Base-by-base conservation (phyloP, 2,329 filamentous ascomycete species). In the Rhynchosporium graminicola region DNA sequence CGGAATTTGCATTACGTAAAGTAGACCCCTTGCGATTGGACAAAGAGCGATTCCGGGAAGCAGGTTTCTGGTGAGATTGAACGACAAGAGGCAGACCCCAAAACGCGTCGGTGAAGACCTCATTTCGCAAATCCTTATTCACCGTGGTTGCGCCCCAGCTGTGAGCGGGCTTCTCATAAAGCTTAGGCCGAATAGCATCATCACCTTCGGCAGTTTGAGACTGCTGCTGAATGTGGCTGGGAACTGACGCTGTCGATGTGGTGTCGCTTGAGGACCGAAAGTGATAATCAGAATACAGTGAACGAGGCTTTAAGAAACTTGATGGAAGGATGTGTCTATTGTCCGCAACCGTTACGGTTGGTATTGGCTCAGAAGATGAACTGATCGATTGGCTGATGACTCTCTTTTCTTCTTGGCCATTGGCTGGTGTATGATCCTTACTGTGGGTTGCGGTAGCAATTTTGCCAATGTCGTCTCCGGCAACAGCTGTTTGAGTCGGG, bases 321-420 rank as follows among this genome's bases (percentile, higher is more conserved):
- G 91, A 87, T 1, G 94, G 94, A 47, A 97, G 87, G 63, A 98
- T 96, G 73, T 98, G 94, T 67, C 89, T 86, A 74, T 98, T 98
- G 74, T 97, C 93, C 72, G 94, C 91, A 65, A 97, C 92, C 0
- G 95, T 92, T 52, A 98, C 94, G 46, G 95, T 94, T 1, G 94
- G 93, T 36, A 96, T 86, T 28, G 89, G 84, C 40, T 86, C 83
- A 31, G 79, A 79, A 36, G 77, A 75, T 42, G 85, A 83, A 61
- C 90, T 84, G 64, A 97, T 83, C 12, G 91, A 96, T 74, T 97
- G 92, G 74, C 86, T 88, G 65, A 88, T 78, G 51, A 88, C 73
- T 65, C 86, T 74, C 47, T 76, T 73, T 43, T 75, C 74, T 47
- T 70, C 64, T 61, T 13, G 60, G 8, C 55, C 13, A 29, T 40